Evolutionary conservation across 1,139 yeast species (phyloP).

Genomic region (Lodderomyces pseudojiufengensis): DNA sequence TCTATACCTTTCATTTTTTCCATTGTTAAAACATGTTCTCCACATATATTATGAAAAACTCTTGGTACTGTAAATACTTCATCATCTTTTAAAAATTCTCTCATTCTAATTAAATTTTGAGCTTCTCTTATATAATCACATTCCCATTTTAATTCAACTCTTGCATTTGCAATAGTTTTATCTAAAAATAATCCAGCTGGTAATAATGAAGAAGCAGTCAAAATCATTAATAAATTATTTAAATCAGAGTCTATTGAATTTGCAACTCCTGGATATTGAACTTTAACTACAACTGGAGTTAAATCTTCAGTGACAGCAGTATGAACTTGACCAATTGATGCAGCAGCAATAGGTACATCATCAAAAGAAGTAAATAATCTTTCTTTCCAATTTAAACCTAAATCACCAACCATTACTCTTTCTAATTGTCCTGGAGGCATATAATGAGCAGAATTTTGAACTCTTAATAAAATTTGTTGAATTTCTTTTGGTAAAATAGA

Average conservation of each 20-base stretch:
- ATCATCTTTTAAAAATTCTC: constrained; percentile 59
- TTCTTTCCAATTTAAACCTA: constrained; percentile 77
- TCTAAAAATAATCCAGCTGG: constrained; percentile 93
- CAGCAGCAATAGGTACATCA: constrained; percentile 93
- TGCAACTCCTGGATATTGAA: constrained; percentile 98
- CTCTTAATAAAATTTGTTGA: constrained; percentile 73
- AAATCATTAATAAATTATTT: constrained; percentile 72
- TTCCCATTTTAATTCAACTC: constrained; percentile 94
- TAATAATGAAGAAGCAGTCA: constrained; percentile 80
- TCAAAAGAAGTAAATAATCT: constrained; percentile 69
- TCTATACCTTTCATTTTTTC: constrained; percentile 81
- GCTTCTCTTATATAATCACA: constrained; percentile 95
- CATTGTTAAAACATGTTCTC: constrained; percentile 86
- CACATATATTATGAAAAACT: constrained; percentile 74
- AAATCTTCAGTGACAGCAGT: constrained; percentile 65
- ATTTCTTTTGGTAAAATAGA: constrained; percentile 80
- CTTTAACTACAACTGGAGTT: constrained; percentile 87
- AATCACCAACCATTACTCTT: constrained; percentile 64
- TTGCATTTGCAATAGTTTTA: constrained; percentile 87
- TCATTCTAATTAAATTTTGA: constrained; percentile 65
- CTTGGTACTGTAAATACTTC: constrained; percentile 75
- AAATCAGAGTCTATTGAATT: constrained; percentile 91
- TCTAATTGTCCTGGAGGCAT: constrained; percentile 94
- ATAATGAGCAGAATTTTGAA: constrained; percentile 92
- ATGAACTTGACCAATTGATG: constrained; percentile 97